Percentiles rank a stretch among this genome's conserved stretches.
These are phyloP conservation scores for Agaricales sp. DNA, from an alignment of 1,284 basidiomycete genomes.

Conservation along the genomic window DNA sequence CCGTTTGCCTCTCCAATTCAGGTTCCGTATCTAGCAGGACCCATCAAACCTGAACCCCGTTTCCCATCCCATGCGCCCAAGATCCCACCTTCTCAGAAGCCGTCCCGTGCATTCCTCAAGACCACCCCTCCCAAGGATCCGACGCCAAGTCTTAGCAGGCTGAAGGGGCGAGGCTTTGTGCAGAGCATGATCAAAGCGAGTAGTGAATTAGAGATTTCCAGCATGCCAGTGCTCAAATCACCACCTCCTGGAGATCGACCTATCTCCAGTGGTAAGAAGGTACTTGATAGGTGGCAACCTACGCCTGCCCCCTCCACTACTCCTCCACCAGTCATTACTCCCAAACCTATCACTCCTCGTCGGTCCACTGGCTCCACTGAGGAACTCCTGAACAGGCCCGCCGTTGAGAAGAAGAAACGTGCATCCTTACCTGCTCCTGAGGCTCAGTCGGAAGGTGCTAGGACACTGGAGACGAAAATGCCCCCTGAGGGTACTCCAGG, in stretches of 20 bases:
- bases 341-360: conserved; percentile 29
- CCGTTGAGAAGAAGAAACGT: neutral
- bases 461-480: conserved; percentile 5
- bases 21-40: conserved; percentile 40
- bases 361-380: conserved; percentile 28
- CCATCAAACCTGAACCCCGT: conserved; percentile 41
- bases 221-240: conserved; percentile 21
- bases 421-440: conserved; percentile 3
- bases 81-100: conserved; percentile 28
- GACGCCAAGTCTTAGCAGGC: conserved; percentile 67
- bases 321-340: conserved; percentile 19
- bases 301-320: conserved; percentile 20
- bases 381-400: conserved; percentile 9
- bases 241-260: conserved; percentile 24
- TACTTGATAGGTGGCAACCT: conserved; percentile 62
- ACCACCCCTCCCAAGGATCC: conserved; percentile 51
- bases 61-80: conserved; percentile 34
- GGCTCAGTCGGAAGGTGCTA: conserved; percentile 1
- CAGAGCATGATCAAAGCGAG: conserved; percentile 68
- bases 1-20: conserved; percentile 24
- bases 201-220: conserved; percentile 32
- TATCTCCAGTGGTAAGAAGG: conserved; percentile 28
- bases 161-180: conserved; percentile 78
- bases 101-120: conserved; percentile 52
- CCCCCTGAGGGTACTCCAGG: conserved; percentile 12